phyloP scores from a whole-genome alignment of 495 filamentous ascomycete species.

The Entonaema liquescens region DNA sequence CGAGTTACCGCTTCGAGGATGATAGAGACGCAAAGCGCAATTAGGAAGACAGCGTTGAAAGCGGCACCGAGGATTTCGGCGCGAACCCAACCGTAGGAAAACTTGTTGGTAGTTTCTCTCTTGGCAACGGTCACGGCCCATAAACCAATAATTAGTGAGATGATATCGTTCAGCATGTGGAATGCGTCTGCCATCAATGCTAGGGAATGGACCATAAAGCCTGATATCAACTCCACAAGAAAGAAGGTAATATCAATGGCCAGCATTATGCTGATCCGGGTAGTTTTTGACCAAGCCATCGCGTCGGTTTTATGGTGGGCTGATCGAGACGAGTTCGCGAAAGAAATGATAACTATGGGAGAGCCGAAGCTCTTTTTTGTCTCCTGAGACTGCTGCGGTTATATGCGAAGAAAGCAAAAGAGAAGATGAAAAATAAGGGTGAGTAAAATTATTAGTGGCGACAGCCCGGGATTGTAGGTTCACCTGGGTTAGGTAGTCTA shows the following conservation, averaged over 20 bases:
- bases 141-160: slow-evolving; percentile 88
- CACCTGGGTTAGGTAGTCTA: background rate
- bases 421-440: background rate
- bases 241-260: slow-evolving; percentile 92
- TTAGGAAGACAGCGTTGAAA: slow-evolving; percentile 95
- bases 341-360: background rate
- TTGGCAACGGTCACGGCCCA: slow-evolving; percentile 93
- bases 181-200: slow-evolving; percentile 96
- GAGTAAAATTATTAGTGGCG: slow-evolving; percentile 29
- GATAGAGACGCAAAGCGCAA: slow-evolving; percentile 93
- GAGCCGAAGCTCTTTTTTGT: slow-evolving; percentile 4
- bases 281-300: slow-evolving; percentile 94
- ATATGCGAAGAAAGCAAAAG: background rate
- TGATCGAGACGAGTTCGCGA: slow-evolving; percentile 1
- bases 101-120: slow-evolving; percentile 82
- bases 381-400: background rate
- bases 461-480: background rate
- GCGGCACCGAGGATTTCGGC: slow-evolving; percentile 97
- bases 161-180: slow-evolving; percentile 98
- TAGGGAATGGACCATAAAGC: slow-evolving; percentile 86
- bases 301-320: slow-evolving; percentile 15
- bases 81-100: slow-evolving; percentile 97
- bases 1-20: slow-evolving; percentile 92
- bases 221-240: slow-evolving; percentile 83
- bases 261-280: slow-evolving; percentile 90